Percentiles rank a stretch among this genome's conserved stretches.
These are phyloP conservation scores for Aspergillus sp. DNA, from an alignment of 2,329 filamentous ascomycete species.

Conservation along the genomic window DNA sequence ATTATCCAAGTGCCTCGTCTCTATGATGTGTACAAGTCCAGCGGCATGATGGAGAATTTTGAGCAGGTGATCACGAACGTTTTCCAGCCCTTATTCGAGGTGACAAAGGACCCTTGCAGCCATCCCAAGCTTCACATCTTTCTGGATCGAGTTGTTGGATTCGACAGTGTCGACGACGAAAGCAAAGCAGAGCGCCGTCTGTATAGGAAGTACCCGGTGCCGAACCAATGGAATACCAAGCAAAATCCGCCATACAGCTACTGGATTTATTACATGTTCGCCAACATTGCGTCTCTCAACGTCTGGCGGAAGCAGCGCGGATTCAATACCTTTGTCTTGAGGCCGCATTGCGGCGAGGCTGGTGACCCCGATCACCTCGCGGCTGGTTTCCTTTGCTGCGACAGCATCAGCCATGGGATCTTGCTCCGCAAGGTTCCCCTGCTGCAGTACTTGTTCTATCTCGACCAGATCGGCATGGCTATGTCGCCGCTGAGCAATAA, in stretches of 20 bases:
- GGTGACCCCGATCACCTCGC: slow-evolving; percentile 95
- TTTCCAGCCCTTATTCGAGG: slow-evolving; percentile 89
- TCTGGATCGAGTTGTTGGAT: slow-evolving; percentile 87
- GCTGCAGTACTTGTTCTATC: slow-evolving; percentile 93
- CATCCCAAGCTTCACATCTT: slow-evolving; percentile 94
- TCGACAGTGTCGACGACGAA: slow-evolving; percentile 96
- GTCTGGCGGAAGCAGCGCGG: slow-evolving; percentile 81
- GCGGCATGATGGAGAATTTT: slow-evolving; percentile 75
- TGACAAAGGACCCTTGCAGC: slow-evolving; percentile 73
- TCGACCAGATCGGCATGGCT: slow-evolving; percentile 95
- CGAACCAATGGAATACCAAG: slow-evolving; percentile 76
- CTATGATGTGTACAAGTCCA: slow-evolving; percentile 92
- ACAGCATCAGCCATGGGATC: slow-evolving; percentile 94
- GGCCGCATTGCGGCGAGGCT: slow-evolving; percentile 92
- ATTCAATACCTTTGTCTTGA: slow-evolving; percentile 89
- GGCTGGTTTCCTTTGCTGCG: slow-evolving; percentile 80
- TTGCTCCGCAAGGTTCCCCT: slow-evolving; percentile 87
- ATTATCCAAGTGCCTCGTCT: slow-evolving; percentile 89
- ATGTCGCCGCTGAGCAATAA: slow-evolving; percentile 99
- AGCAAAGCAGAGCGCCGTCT: slow-evolving; percentile 90
- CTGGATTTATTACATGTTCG: slow-evolving; percentile 96
- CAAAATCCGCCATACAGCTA: slow-evolving; percentile 98
- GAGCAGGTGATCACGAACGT: slow-evolving; percentile 86
- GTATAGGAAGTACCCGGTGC: slow-evolving; percentile 91
- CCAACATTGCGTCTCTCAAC: slow-evolving; percentile 89